These are phyloP conservation scores for Paecilomyces niveus DNA, from an alignment of 2,329 filamentous ascomycete genomes.

Conservation along the genomic window DNA sequence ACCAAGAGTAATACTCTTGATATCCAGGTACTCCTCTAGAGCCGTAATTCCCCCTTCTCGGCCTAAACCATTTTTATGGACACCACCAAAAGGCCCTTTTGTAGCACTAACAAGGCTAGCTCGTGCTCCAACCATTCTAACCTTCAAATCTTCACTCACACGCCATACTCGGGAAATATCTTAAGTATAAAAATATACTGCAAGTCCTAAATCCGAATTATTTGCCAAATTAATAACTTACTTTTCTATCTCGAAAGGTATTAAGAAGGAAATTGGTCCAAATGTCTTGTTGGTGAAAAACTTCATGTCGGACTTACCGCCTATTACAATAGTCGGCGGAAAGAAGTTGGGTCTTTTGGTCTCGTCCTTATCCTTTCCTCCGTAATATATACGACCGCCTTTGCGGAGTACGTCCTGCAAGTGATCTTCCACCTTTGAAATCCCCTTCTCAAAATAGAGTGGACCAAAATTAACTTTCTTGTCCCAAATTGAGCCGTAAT, in stretches of 20 bases:
- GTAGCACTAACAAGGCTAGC: conserved; percentile 57
- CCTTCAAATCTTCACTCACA: conserved; percentile 51
- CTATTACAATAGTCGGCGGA: conserved; percentile 15
- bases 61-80: conserved; percentile 77
- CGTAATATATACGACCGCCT: conserved; percentile 20
- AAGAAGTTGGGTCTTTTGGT: conserved; percentile 14
- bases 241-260: conserved; percentile 66
- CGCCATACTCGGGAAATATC: conserved; percentile 54
- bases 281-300: conserved; percentile 25
- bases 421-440: conserved; percentile 15
- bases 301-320: conserved; percentile 10
- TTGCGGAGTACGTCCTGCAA: conserved; percentile 19
- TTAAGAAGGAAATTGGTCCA: conserved; percentile 17
- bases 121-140: conserved; percentile 57
- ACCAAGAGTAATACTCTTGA: neutral
- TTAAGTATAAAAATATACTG: conserved; percentile 83
- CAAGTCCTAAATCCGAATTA: conserved; percentile 73
- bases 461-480: conserved; percentile 23
- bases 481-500: conserved; percentile 22
- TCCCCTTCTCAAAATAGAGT: neutral
- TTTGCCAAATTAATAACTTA: conserved; percentile 86
- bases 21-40: conserved; percentile 54
- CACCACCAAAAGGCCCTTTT: conserved; percentile 62
- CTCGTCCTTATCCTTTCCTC: conserved; percentile 10
- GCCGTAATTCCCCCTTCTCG: conserved; percentile 72